Evolutionary conservation across 495 filamentous ascomycete species (phyloP), one percentile per base, ranked within the genome.

Genomic region (Aspergillus wentii): DNA sequence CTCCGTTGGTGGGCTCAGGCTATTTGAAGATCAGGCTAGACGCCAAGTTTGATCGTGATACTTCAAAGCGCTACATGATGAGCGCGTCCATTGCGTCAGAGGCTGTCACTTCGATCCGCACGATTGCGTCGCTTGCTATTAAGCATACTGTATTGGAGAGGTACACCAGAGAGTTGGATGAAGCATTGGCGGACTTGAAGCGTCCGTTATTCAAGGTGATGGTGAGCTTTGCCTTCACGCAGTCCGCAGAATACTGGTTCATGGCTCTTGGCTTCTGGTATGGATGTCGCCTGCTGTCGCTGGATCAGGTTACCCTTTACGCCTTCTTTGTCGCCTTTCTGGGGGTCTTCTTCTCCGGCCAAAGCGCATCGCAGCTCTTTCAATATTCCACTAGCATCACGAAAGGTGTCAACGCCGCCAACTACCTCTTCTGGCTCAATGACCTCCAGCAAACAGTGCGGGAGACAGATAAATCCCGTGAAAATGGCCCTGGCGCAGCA

Each of bases 241-340:
- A 35, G 21, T 35, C 33, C 13, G 33, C 25, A 8, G 33, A 35
- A 15, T 35, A 35, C 33, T 35, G 11, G 5, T 8, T 35, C 10
- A 9, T 23, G 21, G 33, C 33, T 11, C 17, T 35, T 11, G 33
- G 33, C 18, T 35, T 35, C 37, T 40, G 28, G 20, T 31, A 13
- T n/a, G 26, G 11, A 9, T 29, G n/a, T 29, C 26, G 26, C 26
- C 26, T 29, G 26, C 10, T 29, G 4, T 29, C 14, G 26, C 26
- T 9, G 26, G 14, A 3, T 29, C 66, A 77, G 39, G 78, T 70
- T 8, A 19, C 19, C 5, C 40, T 17, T 15, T 30, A 28, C 8
- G 52, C 74, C 30, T 79, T 80, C 40, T 74, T 75, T 35, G 56
- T 74, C 20, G 51, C 71, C 5, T 79, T 77, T 32, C 65, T 76